phyloP scores from a whole-genome alignment of 352 stramenopile genomes.

The Phytophthora colocasiae region DNA sequence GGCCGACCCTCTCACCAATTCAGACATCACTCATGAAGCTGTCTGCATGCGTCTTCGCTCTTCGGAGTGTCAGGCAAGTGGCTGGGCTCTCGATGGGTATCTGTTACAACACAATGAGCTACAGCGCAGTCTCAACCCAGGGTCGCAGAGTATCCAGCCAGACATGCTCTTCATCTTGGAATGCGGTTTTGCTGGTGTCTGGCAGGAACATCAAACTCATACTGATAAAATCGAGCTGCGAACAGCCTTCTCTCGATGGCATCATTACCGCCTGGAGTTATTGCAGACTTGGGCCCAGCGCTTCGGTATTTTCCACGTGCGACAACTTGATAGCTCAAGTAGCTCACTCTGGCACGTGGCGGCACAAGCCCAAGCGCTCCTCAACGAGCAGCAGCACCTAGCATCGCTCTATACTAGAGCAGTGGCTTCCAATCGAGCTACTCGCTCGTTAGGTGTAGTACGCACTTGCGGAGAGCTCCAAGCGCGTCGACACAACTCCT shows the following conservation, averaged over 20 bases:
- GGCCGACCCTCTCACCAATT: constrained; percentile 26
- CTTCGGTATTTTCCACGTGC: constrained; percentile 60
- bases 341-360: constrained; percentile 58
- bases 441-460: constrained; percentile 40
- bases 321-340: constrained; percentile 44
- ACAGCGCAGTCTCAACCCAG: constrained; percentile 29
- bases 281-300: constrained; percentile 48
- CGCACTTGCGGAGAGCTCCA: constrained; percentile 32
- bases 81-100: constrained; percentile 75
- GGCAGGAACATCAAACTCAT: constrained; percentile 22
- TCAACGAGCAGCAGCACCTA: constrained; percentile 48
- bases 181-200: constrained; percentile 36
- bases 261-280: constrained; percentile 55
- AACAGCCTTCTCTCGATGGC: constrained; percentile 44
- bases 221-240: constrained; percentile 24
- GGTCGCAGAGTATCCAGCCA: constrained; percentile 43
- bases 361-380: constrained; percentile 27
- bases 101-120: constrained; percentile 42
- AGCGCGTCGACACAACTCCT: constrained; percentile 40
- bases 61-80: constrained; percentile 61
- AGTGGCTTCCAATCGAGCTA: constrained; percentile 23
- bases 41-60: constrained; percentile 57
- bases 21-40: constrained; percentile 37
- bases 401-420: constrained; percentile 31
- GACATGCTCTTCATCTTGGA: constrained; percentile 64